phyloP scores from a whole-genome alignment of 2,329 filamentous ascomycete genomes.

The Aureobasidium subglaciale region DNA sequence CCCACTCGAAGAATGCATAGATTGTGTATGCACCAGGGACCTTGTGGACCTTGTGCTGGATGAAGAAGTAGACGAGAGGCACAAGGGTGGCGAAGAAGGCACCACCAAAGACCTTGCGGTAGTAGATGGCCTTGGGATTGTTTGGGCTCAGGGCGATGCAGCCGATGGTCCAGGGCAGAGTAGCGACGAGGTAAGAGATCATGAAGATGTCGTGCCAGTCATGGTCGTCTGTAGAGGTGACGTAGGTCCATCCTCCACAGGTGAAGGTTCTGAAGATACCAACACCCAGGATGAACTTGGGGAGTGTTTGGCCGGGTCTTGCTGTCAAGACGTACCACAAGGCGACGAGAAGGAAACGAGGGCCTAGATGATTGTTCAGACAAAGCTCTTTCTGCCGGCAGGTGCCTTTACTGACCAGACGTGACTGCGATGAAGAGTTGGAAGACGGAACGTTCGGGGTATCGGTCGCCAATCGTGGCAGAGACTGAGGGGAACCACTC shows the following conservation, averaged over 20 bases:
- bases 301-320: constrained; percentile 64
- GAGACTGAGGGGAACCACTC: constrained; percentile 48
- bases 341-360: constrained; percentile 81
- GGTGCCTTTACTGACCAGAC: constrained; percentile 51
- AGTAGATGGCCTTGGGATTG: constrained; percentile 75
- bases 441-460: constrained; percentile 93
- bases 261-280: constrained; percentile 85
- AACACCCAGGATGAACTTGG: constrained; percentile 71
- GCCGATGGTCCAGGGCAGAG: constrained; percentile 88
- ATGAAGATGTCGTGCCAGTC: constrained; percentile 99
- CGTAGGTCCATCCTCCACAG: constrained; percentile 96
- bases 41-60: constrained; percentile 95
- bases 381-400: neutral
- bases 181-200: constrained; percentile 94
- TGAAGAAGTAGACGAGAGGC: constrained; percentile 91
- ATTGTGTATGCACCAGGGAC: constrained; percentile 92
- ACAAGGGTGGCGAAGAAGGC: constrained; percentile 87
- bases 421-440: constrained; percentile 96
- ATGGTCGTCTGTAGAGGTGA: constrained; percentile 96
- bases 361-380: constrained; percentile 47
- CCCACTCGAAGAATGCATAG: constrained; percentile 98
- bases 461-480: constrained; percentile 92
- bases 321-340: constrained; percentile 88
- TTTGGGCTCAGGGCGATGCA: constrained; percentile 82
- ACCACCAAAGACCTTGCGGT: constrained; percentile 74